Evolutionary conservation across 2,329 filamentous ascomycete genomes (phyloP).

Genomic region (Pezicula rhizophila): DNA sequence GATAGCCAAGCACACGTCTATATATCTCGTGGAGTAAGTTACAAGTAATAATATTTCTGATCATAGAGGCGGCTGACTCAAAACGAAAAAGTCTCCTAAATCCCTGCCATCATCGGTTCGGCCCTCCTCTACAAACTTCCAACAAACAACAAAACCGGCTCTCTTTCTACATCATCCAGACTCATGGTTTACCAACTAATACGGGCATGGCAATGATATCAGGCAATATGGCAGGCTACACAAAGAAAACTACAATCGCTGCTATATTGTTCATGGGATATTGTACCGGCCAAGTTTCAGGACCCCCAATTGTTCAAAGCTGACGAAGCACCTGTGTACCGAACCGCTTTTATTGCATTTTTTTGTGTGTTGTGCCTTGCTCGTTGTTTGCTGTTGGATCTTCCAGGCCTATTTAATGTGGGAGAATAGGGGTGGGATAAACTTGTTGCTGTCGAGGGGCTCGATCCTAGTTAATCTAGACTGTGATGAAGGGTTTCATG

Average conservation of each 20-base stretch:
- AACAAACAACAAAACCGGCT: neutral
- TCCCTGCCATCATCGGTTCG: too few species aligned
- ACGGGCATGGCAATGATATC: slow-evolving; percentile 37
- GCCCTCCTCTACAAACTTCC: too few species aligned
- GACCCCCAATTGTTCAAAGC: slow-evolving; percentile 1
- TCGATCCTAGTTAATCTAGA: too few species aligned
- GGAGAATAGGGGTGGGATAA: neutral
- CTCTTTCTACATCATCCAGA: neutral
- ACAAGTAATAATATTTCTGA: too few species aligned
- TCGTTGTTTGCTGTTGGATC: too few species aligned
- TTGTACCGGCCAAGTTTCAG: slow-evolving; percentile 62
- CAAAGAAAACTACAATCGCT: slow-evolving; percentile 69
- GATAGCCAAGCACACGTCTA: too few species aligned
- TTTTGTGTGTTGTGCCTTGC: too few species aligned
- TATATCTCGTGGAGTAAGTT: too few species aligned
- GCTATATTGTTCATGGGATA: slow-evolving; percentile 67
- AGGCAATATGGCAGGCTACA: slow-evolving; percentile 64
- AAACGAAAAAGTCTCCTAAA: too few species aligned
- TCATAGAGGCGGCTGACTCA: too few species aligned
- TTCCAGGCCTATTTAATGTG: neutral
- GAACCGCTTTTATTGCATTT: slow-evolving; percentile 1
- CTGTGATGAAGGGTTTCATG: neutral
- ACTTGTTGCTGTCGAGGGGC: too few species aligned
- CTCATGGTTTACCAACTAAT: neutral
- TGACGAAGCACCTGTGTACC: neutral